These are phyloP conservation scores for Psidium friedrichsthalianum DNA, from an alignment of 345 rosid species.

Conservation along the genomic window DNA sequence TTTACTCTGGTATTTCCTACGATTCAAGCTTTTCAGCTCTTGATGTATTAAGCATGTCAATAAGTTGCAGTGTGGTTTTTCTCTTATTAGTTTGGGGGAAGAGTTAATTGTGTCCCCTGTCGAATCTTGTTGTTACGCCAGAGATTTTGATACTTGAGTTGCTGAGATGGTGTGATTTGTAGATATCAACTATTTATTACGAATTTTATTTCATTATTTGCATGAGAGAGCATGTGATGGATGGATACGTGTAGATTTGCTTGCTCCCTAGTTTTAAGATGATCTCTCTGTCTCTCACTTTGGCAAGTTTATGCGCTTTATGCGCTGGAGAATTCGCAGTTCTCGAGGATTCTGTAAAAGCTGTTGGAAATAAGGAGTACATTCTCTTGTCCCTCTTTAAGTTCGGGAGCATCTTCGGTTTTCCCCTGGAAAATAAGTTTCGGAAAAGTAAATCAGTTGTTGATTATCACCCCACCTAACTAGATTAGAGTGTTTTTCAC, in stretches of 20 bases:
- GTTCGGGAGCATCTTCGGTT: not conserved
- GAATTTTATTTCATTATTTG: not conserved
- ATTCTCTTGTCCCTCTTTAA: not conserved
- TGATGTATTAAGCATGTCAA: not conserved
- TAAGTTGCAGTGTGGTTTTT: not conserved
- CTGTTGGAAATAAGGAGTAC: not conserved
- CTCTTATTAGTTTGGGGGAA: not conserved
- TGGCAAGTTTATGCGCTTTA: not conserved
- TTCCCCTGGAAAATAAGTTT: not conserved
- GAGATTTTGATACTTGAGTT: not conserved
- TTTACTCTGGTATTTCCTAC: not conserved
- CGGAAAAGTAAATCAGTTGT: not conserved
- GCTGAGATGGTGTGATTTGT: not conserved
- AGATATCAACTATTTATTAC: not conserved
- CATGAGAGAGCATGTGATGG: not conserved
- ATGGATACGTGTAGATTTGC: not conserved
- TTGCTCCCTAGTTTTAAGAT: slow-evolving; percentile 19
- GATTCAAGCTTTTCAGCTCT: not conserved
- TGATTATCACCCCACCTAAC: not conserved
- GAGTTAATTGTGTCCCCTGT: not conserved
- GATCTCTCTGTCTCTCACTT: slow-evolving; percentile 12
- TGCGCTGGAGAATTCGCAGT: not conserved
- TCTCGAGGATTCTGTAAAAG: not conserved
- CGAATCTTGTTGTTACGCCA: not conserved
- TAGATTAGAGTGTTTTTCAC: not conserved